Evolutionary conservation across 192 early-diverging fungal genomes (phyloP), one percentile per base, ranked within the genome.

Genomic region (Hyaloraphidium curvatum): DNA sequence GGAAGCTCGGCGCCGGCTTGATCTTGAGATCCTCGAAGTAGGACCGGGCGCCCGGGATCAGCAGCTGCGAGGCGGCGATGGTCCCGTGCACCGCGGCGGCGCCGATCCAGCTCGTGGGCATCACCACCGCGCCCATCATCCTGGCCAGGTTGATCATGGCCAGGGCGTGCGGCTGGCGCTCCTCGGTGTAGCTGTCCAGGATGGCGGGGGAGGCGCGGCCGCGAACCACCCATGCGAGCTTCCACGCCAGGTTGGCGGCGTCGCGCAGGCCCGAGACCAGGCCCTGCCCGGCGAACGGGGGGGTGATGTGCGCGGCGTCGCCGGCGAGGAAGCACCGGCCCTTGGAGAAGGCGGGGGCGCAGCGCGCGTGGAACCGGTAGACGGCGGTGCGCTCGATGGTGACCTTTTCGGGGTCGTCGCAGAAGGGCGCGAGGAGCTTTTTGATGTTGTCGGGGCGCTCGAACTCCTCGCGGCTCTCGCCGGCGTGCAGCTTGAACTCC

Each of bases 231-330:
- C 55, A 41, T 0, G 56, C 65, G 21, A 69, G 41, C 55, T 68
- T 72, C 70, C 70, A 72, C 0, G 60, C 67, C 28, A 72, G 14
- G 39, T 69, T 69, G 21, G 58, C 57, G 0, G 64, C 67, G 60
- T 72, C 70, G 1, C 62, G 54, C 2, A 68, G 28, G 7, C 70
- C 70, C 26, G 55, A 59, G 57, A 65, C 64, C 54, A 67, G 25
- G 0, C 70, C 70, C 50, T 62, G 60, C 16, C 67, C 70, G 3
- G 57, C 62, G 4, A 59, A 30, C 29, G 69, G 69, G 1, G 66
- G 59, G 4, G 55, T 62, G 1, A 55, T 51, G 55, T 71, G 66
- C 9, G 63, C 64, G 33, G 33, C 33, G n/a, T 37, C 33, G 7
- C 33, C 33, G n/a, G 33, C 33, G n/a, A 37, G 33, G 33, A 37